phyloP scores from a whole-genome alignment of 2,329 filamentous ascomycete genomes.

The Harringtonia aguacate region DNA sequence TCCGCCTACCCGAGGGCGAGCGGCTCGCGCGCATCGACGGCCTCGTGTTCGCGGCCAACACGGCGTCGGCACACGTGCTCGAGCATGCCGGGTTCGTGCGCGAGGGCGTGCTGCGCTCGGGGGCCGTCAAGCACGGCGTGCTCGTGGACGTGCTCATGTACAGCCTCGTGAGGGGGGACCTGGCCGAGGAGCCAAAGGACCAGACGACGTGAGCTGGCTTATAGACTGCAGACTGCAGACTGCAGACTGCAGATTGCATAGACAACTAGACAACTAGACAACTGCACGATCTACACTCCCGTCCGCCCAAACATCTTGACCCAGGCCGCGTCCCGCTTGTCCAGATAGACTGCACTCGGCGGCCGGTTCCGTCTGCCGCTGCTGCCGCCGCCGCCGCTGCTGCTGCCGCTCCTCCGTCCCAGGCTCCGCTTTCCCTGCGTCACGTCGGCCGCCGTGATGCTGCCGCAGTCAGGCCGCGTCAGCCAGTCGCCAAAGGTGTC shows the following conservation, averaged over 20 bases:
- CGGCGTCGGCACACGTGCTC: constrained; percentile 31
- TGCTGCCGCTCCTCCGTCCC: constrained; percentile 3
- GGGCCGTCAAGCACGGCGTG: constrained; percentile 29
- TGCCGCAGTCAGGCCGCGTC: constrained; percentile 42
- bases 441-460: constrained; percentile 31
- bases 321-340: constrained; percentile 32
- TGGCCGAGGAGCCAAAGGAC: background rate
- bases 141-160: constrained; percentile 26
- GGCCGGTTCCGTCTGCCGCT: background rate
- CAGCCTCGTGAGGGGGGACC: constrained; percentile 18
- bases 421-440: constrained; percentile 20
- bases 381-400: background rate
- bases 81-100: constrained; percentile 28
- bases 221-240: no score
- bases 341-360: constrained; percentile 33
- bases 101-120: constrained; percentile 32
- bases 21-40: constrained; percentile 32
- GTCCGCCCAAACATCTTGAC: constrained; percentile 39
- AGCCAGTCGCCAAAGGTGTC: constrained; percentile 50
- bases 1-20: constrained; percentile 7
- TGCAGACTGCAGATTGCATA: no score
- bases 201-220: no score
- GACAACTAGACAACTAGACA: no score
- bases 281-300: no score
- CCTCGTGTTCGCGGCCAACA: constrained; percentile 24